Evolutionary conservation across 805 yeast species (phyloP).

Genomic region (Ogataea polymorpha): DNA sequence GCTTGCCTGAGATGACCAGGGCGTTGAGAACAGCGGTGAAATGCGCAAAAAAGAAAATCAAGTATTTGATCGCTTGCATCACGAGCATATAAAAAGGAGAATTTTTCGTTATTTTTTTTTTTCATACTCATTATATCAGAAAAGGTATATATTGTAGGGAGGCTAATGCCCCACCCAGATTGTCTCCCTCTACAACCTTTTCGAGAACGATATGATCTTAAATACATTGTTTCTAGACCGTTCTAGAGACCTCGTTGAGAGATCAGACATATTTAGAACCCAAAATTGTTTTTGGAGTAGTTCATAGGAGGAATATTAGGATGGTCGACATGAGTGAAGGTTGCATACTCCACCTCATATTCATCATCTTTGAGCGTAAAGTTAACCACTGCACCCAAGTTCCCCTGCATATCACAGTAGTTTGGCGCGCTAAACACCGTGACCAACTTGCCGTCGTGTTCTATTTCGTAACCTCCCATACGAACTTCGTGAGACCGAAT

Average conservation of each 20-base stretch:
- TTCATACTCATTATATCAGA: slow-evolving; percentile 29
- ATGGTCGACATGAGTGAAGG: slow-evolving; percentile 81
- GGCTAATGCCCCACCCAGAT: slow-evolving; percentile 35
- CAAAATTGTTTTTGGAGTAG: slow-evolving; percentile 53
- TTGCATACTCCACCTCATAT: slow-evolving; percentile 48
- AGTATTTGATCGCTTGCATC: background rate
- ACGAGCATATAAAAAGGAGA: slow-evolving; percentile 1
- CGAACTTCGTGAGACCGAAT: slow-evolving; percentile 95
- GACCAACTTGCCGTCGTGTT: slow-evolving; percentile 80
- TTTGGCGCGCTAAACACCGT: slow-evolving; percentile 99
- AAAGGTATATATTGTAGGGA: slow-evolving; percentile 40
- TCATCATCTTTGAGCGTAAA: slow-evolving; percentile 50
- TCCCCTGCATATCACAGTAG: slow-evolving; percentile 91
- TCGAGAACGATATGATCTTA: slow-evolving; percentile 27
- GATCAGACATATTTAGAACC: slow-evolving; percentile 24
- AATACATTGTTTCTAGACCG: slow-evolving; percentile 4
- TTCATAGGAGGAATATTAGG: slow-evolving; percentile 96
- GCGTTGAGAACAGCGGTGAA: background rate
- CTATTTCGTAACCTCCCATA: slow-evolving; percentile 83
- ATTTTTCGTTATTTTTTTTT: slow-evolving; percentile 21
- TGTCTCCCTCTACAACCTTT: slow-evolving; percentile 39
- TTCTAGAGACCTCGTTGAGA: slow-evolving; percentile 10
- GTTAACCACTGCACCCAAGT: slow-evolving; percentile 85
- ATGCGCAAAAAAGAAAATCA: background rate
- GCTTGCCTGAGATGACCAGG: background rate